Percentiles rank a stretch among this genome's conserved stretches.
These are phyloP conservation scores for Blastobotrys indianensis DNA, from an alignment of 1,139 yeast genomes.

Conservation along the genomic window DNA sequence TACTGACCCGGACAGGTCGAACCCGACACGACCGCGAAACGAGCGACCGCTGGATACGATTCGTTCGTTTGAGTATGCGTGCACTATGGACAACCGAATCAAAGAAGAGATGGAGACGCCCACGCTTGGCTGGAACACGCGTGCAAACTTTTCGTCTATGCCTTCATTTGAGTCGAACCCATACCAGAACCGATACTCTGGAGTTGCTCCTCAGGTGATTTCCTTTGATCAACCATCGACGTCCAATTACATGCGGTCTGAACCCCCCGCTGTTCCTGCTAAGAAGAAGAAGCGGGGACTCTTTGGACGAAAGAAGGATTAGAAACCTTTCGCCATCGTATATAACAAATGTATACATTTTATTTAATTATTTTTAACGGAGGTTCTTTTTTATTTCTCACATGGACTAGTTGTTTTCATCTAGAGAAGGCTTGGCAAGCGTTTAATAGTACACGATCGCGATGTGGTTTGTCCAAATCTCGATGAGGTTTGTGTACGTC, in stretches of 20 bases:
- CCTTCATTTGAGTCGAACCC: slow-evolving; percentile 37
- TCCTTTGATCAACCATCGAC: slow-evolving; percentile 22
- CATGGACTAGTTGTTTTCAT: not conserved
- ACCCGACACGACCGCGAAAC: slow-evolving; percentile 86
- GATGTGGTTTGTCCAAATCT: not conserved
- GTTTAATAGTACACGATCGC: too few species aligned
- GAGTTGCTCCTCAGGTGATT: slow-evolving; percentile 19
- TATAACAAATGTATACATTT: not conserved
- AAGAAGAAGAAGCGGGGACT: slow-evolving; percentile 67
- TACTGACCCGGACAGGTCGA: slow-evolving; percentile 70
- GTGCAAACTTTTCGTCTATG: slow-evolving; percentile 48
- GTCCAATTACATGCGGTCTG: slow-evolving; percentile 1
- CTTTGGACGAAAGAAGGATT: slow-evolving; percentile 61
- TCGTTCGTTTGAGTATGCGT: slow-evolving; percentile 84
- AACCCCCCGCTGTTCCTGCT: slow-evolving; percentile 12
- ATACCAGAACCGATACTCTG: slow-evolving; percentile 22
- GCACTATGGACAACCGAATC: slow-evolving; percentile 76
- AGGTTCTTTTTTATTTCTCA: too few species aligned
- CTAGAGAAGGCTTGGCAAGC: too few species aligned
- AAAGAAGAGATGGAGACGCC: slow-evolving; percentile 75
- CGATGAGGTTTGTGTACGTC: not conserved
- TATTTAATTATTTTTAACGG: not conserved
- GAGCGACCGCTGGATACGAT: slow-evolving; percentile 96
- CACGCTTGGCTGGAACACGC: slow-evolving; percentile 70
- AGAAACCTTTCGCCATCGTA: not conserved